A percentile compares a stretch with the other conserved stretches of the same genome.
These are phyloP conservation scores for Clonostachys chloroleuca DNA, from an alignment of 2,329 filamentous ascomycete genomes.

Conservation along the genomic window DNA sequence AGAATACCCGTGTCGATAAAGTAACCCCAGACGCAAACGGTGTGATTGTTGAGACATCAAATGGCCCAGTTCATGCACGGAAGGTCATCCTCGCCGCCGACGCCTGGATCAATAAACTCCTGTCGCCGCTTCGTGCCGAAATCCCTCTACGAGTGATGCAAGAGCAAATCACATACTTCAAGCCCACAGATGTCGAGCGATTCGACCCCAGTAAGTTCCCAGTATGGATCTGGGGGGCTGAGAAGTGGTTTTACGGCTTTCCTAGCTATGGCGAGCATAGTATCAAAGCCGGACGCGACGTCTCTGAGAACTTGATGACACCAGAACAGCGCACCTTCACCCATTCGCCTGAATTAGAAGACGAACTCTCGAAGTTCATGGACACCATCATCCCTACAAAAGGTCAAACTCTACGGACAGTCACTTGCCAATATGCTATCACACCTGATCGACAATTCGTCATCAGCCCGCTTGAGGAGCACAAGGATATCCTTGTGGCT, in stretches of 20 bases:
- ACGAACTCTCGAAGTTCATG: neutral
- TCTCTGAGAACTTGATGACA: slow-evolving; percentile 5
- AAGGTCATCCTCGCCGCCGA: slow-evolving; percentile 7
- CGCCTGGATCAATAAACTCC: slow-evolving; percentile 7
- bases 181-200: slow-evolving; percentile 1
- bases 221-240: slow-evolving; percentile 4
- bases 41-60: slow-evolving; percentile 3
- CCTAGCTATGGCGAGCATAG: slow-evolving; percentile 8
- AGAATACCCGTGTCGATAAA: slow-evolving; percentile 1
- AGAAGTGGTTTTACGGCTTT: slow-evolving; percentile 5
- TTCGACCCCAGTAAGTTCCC: slow-evolving; percentile 5
- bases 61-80: slow-evolving; percentile 1
- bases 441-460: slow-evolving; percentile 14
- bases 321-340: slow-evolving; percentile 5
- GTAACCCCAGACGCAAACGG: neutral
- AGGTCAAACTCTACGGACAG: slow-evolving; percentile 7
- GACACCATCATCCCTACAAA: neutral
- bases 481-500: slow-evolving; percentile 9
- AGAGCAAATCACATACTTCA: slow-evolving; percentile 9
- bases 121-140: slow-evolving; percentile 3
- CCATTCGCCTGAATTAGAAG: slow-evolving; percentile 2
- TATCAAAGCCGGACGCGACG: slow-evolving; percentile 6
- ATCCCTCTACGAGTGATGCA: slow-evolving; percentile 20
- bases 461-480: slow-evolving; percentile 8
- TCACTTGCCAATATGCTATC: slow-evolving; percentile 16